Evolutionary conservation across 352 stramenopile species (phyloP).

Genomic region (Globisporangium sylvaticum): DNA sequence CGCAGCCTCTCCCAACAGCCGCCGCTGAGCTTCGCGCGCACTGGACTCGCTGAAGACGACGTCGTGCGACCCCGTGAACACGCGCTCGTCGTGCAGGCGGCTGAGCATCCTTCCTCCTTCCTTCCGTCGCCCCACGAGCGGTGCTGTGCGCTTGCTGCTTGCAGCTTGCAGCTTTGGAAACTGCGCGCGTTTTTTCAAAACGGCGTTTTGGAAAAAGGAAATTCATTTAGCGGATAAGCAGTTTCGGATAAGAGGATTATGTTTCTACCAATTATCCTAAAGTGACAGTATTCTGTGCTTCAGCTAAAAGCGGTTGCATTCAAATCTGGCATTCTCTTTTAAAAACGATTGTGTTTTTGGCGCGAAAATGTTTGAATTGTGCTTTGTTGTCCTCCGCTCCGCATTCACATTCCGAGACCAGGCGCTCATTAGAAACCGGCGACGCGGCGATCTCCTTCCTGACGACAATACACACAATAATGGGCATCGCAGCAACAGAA

Average conservation of each 20-base stretch:
- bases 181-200: background rate
- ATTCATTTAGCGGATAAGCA: too few relatives aligned
- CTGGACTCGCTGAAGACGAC: constrained; percentile 35
- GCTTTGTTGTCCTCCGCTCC: background rate
- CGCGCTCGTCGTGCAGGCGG: constrained; percentile 50
- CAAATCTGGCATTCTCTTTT: background rate
- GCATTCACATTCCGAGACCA: constrained; percentile 3
- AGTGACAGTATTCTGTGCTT: background rate
- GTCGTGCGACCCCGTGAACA: constrained; percentile 63
- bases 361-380: background rate
- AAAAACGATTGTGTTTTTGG: background rate
- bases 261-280: background rate
- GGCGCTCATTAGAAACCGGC: background rate
- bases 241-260: too few relatives aligned
- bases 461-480: background rate
- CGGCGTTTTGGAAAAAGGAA: too few relatives aligned
- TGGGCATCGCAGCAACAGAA: constrained; percentile 2
- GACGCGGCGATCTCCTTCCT: constrained; percentile 3
- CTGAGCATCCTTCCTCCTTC: constrained; percentile 38
- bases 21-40: constrained; percentile 13
- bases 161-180: background rate
- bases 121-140: background rate
- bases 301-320: background rate
- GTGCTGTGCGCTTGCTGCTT: background rate
- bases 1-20: background rate